phyloP scores from a whole-genome alignment of 768 basidiomycete species.

The Omphalotus guepiniiformis region DNA sequence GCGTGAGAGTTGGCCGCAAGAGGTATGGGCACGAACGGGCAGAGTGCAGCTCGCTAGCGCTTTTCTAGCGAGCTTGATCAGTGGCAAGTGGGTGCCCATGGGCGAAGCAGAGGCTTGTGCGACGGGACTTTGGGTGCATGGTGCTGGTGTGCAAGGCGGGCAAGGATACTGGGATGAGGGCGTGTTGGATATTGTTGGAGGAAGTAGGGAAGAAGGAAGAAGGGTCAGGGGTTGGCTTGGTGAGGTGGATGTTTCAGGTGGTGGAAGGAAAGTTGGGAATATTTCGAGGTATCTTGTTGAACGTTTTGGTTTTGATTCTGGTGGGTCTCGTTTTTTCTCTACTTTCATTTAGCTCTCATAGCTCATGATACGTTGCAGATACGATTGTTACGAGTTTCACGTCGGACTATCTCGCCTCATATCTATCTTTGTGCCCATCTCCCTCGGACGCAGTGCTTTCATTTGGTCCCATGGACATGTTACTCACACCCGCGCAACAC shows the following conservation, averaged over 20 bases:
- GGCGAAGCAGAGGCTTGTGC: conserved; percentile 74
- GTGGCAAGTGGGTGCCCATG: conserved; percentile 70
- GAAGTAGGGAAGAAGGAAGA: conserved; percentile 68
- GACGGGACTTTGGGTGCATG: conserved; percentile 74
- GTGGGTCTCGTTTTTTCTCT: conserved; percentile 39
- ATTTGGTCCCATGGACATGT: conserved; percentile 76
- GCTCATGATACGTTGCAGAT: no score
- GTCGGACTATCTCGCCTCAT: conserved; percentile 69
- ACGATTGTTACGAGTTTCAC: conserved; percentile 74
- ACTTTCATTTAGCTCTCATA: no score
- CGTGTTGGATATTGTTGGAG: conserved; percentile 73
- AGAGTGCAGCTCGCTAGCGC: conserved; percentile 74
- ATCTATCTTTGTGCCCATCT: conserved; percentile 72
- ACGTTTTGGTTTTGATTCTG: conserved; percentile 74
- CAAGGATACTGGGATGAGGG: conserved; percentile 74
- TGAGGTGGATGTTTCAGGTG: conserved; percentile 70
- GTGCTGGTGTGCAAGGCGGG: conserved; percentile 31
- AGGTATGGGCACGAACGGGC: conserved; percentile 76
- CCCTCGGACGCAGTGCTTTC: conserved; percentile 71
- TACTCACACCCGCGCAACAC: conserved; percentile 72
- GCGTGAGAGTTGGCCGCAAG: conserved; percentile 72
- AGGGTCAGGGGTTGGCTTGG: conserved; percentile 76
- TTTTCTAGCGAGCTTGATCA: conserved; percentile 66
- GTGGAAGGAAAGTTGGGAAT: conserved; percentile 57
- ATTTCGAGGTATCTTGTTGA: conserved; percentile 75